Conservation (phyloP, 495 filamentous ascomycete genomes). For the Penicillium egyptiacum region DNA sequence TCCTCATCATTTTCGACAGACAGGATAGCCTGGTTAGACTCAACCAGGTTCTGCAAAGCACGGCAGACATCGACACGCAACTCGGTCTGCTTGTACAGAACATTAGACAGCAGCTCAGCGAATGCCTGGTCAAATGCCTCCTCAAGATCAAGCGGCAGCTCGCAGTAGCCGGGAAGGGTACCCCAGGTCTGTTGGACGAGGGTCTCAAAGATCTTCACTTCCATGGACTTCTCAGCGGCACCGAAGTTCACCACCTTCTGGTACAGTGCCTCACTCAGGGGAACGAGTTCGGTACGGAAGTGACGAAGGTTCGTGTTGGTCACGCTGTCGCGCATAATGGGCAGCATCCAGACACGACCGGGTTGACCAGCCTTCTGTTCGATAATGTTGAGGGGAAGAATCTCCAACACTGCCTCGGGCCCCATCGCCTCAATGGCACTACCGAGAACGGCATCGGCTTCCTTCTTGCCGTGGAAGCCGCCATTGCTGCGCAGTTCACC, state of each 20-base stretch:
- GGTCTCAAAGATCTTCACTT: conserved; percentile 96
- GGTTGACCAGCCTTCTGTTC: conserved; percentile 72
- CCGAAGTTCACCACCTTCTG: conserved; percentile 81
- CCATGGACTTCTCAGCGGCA: conserved; percentile 78
- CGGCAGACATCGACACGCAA: conserved; percentile 83
- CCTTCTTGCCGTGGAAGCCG: conserved; percentile 89
- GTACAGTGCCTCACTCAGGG: conserved; percentile 86
- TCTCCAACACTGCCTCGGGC: conserved; percentile 71
- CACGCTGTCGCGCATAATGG: conserved; percentile 80
- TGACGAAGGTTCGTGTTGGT: conserved; percentile 81
- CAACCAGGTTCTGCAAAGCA: conserved; percentile 79
- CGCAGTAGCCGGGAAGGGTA: conserved; percentile 91
- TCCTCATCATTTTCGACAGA: conserved; percentile 59
- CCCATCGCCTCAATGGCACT: conserved; percentile 87
- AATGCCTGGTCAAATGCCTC: conserved; percentile 83
- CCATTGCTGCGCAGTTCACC: conserved; percentile 88
- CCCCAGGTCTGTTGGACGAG: conserved; percentile 95
- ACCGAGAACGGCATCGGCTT: conserved; percentile 85
- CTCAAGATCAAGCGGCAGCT: conserved; percentile 76
- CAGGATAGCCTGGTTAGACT: conserved; percentile 81
- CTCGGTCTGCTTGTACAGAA: conserved; percentile 89
- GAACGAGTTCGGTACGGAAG: conserved; percentile 82
- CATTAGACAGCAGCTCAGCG: conserved; percentile 84
- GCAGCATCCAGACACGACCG: conserved; percentile 92
- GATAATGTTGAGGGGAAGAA: conserved; percentile 81